These are phyloP conservation scores for Diaporthe citriasiana DNA, from an alignment of 2,329 filamentous ascomycete genomes.

Conservation along the genomic window DNA sequence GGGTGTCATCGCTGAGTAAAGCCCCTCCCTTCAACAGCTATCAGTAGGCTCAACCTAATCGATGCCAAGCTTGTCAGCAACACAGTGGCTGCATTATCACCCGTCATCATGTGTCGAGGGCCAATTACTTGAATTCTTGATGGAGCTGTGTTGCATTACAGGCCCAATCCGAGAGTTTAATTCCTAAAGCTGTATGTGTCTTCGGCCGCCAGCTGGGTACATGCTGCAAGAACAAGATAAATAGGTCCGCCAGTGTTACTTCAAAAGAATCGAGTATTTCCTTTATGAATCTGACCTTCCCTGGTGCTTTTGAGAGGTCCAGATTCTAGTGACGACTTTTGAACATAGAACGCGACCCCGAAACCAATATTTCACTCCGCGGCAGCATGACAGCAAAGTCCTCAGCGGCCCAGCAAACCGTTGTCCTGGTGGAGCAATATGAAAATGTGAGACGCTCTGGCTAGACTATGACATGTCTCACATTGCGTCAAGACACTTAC, in stretches of 20 bases:
- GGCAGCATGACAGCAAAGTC: neutral
- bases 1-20: constrained; percentile 15
- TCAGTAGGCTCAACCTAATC: neutral
- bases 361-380: neutral
- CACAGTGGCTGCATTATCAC: neutral
- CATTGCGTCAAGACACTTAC: neutral
- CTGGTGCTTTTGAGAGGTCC: neutral
- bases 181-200: neutral
- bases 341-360: no score
- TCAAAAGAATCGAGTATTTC: neutral
- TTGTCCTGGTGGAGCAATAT: constrained; percentile 3
- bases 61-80: constrained; percentile 13
- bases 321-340: neutral
- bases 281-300: neutral
- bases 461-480: accelerated
- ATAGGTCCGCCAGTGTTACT: neutral
- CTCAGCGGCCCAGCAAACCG: neutral
- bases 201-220: neutral
- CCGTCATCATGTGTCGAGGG: neutral
- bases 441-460: neutral
- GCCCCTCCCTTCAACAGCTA: neutral
- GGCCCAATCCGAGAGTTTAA: neutral
- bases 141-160: neutral
- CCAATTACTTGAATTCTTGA: neutral
- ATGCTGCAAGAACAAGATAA: neutral